Evolutionary conservation across 2,329 filamentous ascomycete genomes (phyloP).

Genomic region (Geoglossum cookeanum): DNA sequence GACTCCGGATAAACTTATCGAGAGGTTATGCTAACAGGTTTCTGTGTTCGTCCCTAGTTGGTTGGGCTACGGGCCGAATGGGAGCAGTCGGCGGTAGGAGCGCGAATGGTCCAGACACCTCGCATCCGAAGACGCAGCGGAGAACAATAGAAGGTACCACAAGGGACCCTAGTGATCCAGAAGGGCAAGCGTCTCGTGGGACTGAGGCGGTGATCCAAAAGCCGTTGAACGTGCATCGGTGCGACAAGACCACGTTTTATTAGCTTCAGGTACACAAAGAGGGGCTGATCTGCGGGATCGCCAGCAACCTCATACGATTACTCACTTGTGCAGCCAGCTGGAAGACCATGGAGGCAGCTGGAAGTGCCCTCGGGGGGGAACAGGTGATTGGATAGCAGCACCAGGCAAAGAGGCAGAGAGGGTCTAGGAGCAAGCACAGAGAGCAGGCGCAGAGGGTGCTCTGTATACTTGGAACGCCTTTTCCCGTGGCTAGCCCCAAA

Average conservation of each 20-base stretch:
- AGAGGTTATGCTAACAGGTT: neutral
- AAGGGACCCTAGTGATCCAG: neutral
- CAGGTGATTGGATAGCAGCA: neutral
- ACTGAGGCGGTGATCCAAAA: neutral
- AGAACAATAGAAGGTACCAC: neutral
- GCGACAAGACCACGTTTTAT: neutral
- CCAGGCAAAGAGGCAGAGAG: neutral
- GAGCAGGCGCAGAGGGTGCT: too few relatives aligned
- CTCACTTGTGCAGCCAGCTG: neutral
- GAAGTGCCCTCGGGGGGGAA: neutral
- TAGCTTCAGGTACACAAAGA: slow-evolving; percentile 1
- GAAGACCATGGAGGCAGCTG: neutral
- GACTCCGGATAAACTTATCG: neutral
- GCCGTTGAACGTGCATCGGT: neutral
- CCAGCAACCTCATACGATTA: neutral
- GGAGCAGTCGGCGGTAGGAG: neutral
- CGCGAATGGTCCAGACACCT: neutral
- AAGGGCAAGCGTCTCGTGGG: neutral
- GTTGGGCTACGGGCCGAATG: neutral
- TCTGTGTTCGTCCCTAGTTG: neutral
- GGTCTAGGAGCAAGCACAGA: neutral
- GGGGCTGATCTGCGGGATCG: neutral
- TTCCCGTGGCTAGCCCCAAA: neutral
- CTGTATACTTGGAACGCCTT: neutral
- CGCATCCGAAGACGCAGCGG: neutral